Base-by-base conservation (phyloP, 768 basidiomycete species). In the Suillus variegatus region DNA sequence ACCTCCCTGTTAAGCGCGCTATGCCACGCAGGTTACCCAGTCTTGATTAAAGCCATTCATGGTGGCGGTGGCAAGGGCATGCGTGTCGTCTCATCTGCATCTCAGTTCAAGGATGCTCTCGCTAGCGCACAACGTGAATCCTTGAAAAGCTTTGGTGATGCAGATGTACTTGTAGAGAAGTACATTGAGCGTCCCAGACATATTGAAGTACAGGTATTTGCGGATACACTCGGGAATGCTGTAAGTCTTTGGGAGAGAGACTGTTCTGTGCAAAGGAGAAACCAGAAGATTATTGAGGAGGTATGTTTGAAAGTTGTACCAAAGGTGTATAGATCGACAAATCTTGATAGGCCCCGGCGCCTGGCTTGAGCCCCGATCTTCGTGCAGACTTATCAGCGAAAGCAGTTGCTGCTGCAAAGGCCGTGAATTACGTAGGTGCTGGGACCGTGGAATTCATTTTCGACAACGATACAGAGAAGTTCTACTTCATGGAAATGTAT, bases 391-490 rank as follows among this genome's bases (percentile, higher is more conserved):
- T 98, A 65, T 89, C 93, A 58, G 85, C 84, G 43, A 97, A 95
- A 77, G 95, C 96, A 3, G 85, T 96, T 28, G 93, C 92, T 56
- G 95, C 96, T n/a, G 95, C 95, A 6, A 88, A 85, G 73, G 95
- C 96, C 4, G 95, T 98, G 56, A 84, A 89, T 65, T 98, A 98
- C 72, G 89, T 93, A 40, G 94, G 94, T 40, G 94, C 94, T 12
- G 94, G 94, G 5, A 95, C 94, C 0, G 93, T 96, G n/a, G 95
- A 98, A 74, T 97, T 98, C 71, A 97, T 98, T 68, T 94, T 97
- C 68, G 95, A 98, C 75, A 95, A 94, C 67, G 91, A 95, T 74
- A 92, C 91, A 9, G 78, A 86, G 64, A 83, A 87, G 65, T 97
- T 97, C 76, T 97, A 89, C 72, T 97, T 97, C 74, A 96, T 96